Evolutionary conservation across 345 rosid genomes (phyloP), one percentile per base, ranked within the genome.

Genomic region (Mercurialis annua): DNA sequence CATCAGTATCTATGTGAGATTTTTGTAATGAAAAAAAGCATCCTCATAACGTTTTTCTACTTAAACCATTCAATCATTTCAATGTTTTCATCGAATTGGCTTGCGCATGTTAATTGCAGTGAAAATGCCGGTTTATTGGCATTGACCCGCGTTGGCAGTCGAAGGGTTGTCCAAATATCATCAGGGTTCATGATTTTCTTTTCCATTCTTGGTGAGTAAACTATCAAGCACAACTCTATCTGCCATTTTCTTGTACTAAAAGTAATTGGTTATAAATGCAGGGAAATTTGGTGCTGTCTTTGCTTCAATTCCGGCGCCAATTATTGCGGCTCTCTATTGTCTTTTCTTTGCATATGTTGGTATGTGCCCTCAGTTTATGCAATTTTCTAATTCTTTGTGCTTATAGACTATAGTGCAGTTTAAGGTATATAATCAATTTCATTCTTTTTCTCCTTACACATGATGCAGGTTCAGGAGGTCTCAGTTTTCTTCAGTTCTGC

Each of bases 161-260:
- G 98, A 79, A 86, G 98, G 53, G 98, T 92, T 18, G 90, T 92
- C 62, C 98, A 93, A 70, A 93, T 93, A 65, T 84, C 98, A 43
- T 97, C 96, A 0, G 92, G 82, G 33, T 90, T 93, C 78, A 93
- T 93, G 98, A 88, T 93, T 43, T 93, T 93, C 84, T 93, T 93
- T 81, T 93, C 98, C 38, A 81, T 90, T 44, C 90, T 89, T 0
- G 96, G 96, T 86, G 66, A 75, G 86, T 62, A 6, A 34, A 65
- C 17, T 44, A 62, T 49, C 62, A 11, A 7, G 27, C 54, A 15
- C 33, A 7, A 38, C 54, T 21, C 33, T 47, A 58, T 27, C 23
- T 17, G n/a, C 5, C 16, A 15, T 48, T 16, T 20, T 53, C 23
- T 26, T 23, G 34, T 29, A 11, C 9, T 26, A 34, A 15, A 17